Conservation (phyloP, 495 filamentous ascomycete genomes). For the Aspergillus egyptiacus region DNA sequence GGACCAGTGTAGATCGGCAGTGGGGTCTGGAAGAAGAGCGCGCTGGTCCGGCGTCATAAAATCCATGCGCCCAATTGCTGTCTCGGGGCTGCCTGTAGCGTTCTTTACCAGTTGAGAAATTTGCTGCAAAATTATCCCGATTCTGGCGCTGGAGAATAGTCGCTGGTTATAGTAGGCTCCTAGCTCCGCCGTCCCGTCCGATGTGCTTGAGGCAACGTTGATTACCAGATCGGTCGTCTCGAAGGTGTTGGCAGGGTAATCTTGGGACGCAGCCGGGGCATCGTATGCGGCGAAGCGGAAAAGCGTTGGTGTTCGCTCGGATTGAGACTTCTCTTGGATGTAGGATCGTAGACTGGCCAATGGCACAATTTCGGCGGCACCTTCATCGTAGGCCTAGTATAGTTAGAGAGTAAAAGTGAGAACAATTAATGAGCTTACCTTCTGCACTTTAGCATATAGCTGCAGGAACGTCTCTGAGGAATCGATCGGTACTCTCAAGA, state of each 20-base stretch:
- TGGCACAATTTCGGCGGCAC: conserved; percentile 43
- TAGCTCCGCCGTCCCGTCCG: conserved; percentile 29
- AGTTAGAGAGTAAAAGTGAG: conserved; percentile 1
- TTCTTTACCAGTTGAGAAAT: conserved; percentile 37
- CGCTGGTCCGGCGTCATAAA: conserved; percentile 43
- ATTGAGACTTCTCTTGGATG: conserved; percentile 40
- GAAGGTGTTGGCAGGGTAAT: conserved; percentile 42
- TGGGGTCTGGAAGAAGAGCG: conserved; percentile 64
- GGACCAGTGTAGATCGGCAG: conserved; percentile 73
- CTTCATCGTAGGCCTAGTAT: conserved; percentile 35
- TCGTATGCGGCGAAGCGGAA: conserved; percentile 48
- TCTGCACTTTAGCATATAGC: conserved; percentile 41
- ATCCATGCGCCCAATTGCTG: conserved; percentile 42
- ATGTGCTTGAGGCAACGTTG: conserved; percentile 30
- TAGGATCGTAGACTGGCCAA: conserved; percentile 39
- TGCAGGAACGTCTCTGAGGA: conserved; percentile 36
- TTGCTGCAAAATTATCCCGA: conserved; percentile 41
- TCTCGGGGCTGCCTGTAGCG: conserved; percentile 39
- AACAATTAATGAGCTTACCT: conserved; percentile 25
- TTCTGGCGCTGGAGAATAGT: conserved; percentile 44
- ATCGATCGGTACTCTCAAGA: conserved; percentile 40
- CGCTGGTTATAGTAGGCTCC: conserved; percentile 48
- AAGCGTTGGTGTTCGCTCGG: conserved; percentile 37
- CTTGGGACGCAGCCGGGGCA: conserved; percentile 41
- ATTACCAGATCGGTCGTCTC: conserved; percentile 45